These are phyloP conservation scores for Aspergillus felis DNA, from an alignment of 2,329 filamentous ascomycete species.

Conservation along the genomic window DNA sequence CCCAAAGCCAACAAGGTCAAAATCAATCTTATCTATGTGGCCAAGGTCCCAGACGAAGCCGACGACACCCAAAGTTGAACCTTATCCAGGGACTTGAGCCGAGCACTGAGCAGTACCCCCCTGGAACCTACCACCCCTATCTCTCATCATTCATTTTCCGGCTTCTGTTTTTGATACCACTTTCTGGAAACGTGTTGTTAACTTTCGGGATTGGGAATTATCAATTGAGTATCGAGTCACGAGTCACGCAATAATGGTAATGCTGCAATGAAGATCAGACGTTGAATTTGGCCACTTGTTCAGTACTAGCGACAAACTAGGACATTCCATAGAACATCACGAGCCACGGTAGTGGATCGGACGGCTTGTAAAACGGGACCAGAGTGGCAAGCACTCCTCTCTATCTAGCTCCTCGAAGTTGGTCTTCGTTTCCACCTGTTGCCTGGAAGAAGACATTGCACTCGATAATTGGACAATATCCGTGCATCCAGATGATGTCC, in stretches of 20 bases:
- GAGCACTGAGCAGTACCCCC: slow-evolving; percentile 1
- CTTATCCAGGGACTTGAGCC: slow-evolving; percentile 37
- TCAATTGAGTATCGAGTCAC: neutral
- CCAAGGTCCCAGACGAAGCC: slow-evolving; percentile 21
- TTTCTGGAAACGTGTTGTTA: neutral
- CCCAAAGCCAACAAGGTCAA: slow-evolving; percentile 25
- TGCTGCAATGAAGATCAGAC: neutral
- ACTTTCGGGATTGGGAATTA: neutral
- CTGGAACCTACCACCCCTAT: neutral
- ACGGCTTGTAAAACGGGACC: neutral
- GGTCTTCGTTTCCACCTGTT: neutral
- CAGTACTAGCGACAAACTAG: slow-evolving; percentile 1
- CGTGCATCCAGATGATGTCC: neutral
- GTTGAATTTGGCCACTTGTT: slow-evolving; percentile 10
- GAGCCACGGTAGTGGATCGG: slow-evolving; percentile 12
- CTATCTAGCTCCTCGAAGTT: neutral
- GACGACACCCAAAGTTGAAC: slow-evolving; percentile 23
- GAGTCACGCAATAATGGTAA: neutral
- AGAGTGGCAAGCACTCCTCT: neutral
- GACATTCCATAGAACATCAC: slow-evolving; percentile 2
- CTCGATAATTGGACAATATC: neutral
- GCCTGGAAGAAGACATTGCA: too few species aligned
- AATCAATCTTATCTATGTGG: slow-evolving; percentile 29
- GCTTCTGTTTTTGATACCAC: slow-evolving; percentile 1
- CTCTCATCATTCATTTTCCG: neutral